Evolutionary conservation across 179 eudicot genomes (phyloP).

Genomic region (Silene coronaria): DNA sequence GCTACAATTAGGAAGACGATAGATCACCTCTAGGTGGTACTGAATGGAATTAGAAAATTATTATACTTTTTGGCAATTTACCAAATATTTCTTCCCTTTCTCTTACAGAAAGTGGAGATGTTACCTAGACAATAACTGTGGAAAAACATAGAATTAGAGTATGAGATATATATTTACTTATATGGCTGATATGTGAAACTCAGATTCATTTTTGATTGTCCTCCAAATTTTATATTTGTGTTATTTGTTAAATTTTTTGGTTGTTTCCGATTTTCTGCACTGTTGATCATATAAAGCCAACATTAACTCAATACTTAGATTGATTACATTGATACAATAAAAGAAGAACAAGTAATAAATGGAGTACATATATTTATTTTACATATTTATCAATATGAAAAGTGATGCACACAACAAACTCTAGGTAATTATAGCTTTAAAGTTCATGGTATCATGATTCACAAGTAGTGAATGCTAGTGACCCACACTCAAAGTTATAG

Average conservation of each 20-base stretch:
- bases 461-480: conserved; percentile 22
- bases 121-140: conserved; percentile 26
- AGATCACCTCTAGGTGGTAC: not conserved
- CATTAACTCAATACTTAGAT: not conserved
- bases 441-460: conserved; percentile 10
- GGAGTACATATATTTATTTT: not conserved
- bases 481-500: not conserved
- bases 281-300: not conserved
- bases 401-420: conserved; percentile 11
- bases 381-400: conserved; percentile 15
- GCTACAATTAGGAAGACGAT: not conserved
- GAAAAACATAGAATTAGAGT: not conserved
- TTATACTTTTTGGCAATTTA: not conserved
- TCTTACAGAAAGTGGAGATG: conserved; percentile 14
- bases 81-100: conserved; percentile 19
- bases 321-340: not conserved
- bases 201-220: not conserved
- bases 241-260: not conserved
- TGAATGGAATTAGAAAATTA: not conserved
- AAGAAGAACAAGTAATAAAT: not conserved
- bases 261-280: not conserved
- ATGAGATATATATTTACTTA: no score
- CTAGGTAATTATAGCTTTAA: conserved; percentile 1
- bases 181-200: not conserved
- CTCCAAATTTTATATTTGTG: no score